These are phyloP conservation scores for Pythium chondricola DNA, from an alignment of 352 stramenopile genomes.

Conservation along the genomic window DNA sequence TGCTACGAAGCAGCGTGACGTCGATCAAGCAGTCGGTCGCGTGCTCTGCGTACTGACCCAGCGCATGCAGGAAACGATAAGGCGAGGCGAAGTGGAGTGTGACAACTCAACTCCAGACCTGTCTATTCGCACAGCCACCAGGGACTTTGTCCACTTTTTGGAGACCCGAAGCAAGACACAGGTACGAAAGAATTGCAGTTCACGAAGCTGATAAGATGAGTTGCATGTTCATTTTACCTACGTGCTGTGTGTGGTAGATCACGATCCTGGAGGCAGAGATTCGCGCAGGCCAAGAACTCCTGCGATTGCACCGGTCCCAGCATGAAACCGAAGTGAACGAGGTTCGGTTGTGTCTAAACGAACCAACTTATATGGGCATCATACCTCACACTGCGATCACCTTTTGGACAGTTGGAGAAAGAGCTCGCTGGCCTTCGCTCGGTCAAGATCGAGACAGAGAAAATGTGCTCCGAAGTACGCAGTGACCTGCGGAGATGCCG, in stretches of 20 bases:
- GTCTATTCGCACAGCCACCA: slow-evolving; percentile 8
- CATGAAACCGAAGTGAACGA: slow-evolving; percentile 39
- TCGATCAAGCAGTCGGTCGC: slow-evolving; percentile 2
- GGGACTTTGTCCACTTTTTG: slow-evolving; percentile 17
- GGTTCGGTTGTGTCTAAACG: slow-evolving; percentile 11
- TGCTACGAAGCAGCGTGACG: background rate
- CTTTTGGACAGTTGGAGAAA: slow-evolving; percentile 35
- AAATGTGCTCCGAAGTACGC: slow-evolving; percentile 40
- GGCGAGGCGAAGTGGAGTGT: no score
- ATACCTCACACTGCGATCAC: no score
- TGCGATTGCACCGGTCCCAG: slow-evolving; percentile 48
- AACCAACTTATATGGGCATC: no score
- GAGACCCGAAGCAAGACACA: slow-evolving; percentile 13
- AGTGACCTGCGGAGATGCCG: slow-evolving; percentile 37
- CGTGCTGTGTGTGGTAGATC: no score
- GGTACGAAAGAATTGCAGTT: background rate
- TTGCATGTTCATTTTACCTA: background rate
- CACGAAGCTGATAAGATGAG: background rate
- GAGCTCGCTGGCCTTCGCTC: slow-evolving; percentile 40
- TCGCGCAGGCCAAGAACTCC: slow-evolving; percentile 47
- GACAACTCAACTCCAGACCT: no score
- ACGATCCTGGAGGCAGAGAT: slow-evolving; percentile 60
- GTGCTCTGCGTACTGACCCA: background rate
- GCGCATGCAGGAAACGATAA: slow-evolving; percentile 1
- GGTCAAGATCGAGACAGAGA: slow-evolving; percentile 31